Conservation (phyloP, 768 basidiomycete genomes). For the Trametes villosa region DNA sequence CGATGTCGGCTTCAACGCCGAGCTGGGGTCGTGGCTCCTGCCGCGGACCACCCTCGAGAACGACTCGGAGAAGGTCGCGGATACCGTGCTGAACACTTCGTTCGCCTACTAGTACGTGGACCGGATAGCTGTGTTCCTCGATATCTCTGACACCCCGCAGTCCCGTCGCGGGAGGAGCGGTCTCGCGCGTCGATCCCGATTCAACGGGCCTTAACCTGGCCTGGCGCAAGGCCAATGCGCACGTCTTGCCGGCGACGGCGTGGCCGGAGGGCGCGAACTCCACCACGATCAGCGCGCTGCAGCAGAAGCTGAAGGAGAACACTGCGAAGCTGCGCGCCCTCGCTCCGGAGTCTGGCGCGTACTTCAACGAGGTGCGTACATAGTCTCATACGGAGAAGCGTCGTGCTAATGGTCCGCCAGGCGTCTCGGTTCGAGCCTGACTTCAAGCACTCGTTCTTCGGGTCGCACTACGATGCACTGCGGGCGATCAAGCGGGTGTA, state of each 20-base stretch:
- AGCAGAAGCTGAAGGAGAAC: conserved; percentile 25
- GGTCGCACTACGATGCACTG: conserved; percentile 45
- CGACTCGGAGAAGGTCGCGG: conserved; percentile 22
- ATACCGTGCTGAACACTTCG: conserved; percentile 8
- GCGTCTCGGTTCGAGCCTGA: conserved; percentile 48
- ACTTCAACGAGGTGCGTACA: conserved; percentile 56
- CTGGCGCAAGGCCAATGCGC: conserved; percentile 48
- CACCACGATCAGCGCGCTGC: conserved; percentile 22
- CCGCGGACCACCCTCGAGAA: conserved; percentile 23
- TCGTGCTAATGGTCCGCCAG: conserved; percentile 32
- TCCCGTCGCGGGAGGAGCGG: conserved; percentile 49
- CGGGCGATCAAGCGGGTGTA: conserved; percentile 48
- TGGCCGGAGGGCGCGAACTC: conserved; percentile 30
- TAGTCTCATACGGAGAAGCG: too few species aligned
- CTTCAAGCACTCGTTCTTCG: conserved; percentile 51
- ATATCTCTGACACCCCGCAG: conserved; percentile 29
- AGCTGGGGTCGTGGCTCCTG: conserved; percentile 29
- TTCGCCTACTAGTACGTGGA: neutral
- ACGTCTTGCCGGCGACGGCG: conserved; percentile 29
- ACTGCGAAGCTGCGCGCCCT: conserved; percentile 38
- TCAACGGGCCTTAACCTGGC: conserved; percentile 50
- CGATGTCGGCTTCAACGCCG: conserved; percentile 14
- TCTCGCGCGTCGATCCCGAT: conserved; percentile 40
- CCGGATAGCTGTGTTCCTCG: neutral
- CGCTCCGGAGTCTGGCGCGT: conserved; percentile 42